Conservation (phyloP, 169 alveolate species). For the Babesia ovis region DNA sequence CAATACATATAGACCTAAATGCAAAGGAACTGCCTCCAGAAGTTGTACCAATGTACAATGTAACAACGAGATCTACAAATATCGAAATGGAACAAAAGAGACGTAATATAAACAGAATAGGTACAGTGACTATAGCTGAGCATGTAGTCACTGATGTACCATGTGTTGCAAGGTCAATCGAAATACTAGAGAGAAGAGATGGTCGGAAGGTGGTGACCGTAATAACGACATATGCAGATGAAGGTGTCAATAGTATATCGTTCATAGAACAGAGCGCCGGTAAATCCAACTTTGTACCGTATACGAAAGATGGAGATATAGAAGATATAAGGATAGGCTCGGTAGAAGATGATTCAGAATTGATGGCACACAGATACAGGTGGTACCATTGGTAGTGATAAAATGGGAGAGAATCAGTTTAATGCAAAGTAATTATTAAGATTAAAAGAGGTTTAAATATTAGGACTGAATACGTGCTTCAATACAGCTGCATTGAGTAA, state of each 20-base stretch:
- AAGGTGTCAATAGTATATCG: neutral
- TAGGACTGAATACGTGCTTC: no score
- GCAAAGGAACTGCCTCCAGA: conserved; percentile 10
- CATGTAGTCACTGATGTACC: conserved; percentile 5
- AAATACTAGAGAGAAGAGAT: conserved; percentile 30
- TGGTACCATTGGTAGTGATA: neutral
- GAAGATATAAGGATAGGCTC: conserved; percentile 10
- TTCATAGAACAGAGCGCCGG: conserved; percentile 27
- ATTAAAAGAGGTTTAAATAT: no score
- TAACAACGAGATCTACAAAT: neutral
- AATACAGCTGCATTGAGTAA: no score
- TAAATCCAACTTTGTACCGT: conserved; percentile 1
- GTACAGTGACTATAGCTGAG: conserved; percentile 9
- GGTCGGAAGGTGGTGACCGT: conserved; percentile 33
- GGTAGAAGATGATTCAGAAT: neutral
- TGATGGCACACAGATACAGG: no score
- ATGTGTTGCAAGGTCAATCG: conserved; percentile 23
- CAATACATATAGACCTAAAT: conserved; percentile 18
- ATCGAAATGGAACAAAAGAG: conserved; percentile 5
- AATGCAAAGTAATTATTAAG: no score
- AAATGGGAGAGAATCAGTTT: neutral
- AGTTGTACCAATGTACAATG: conserved; percentile 21
- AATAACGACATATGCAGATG: neutral
- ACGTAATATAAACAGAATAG: conserved; percentile 13
- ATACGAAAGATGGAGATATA: neutral